phyloP scores from a whole-genome alignment of 345 rosid genomes.

The Bruguiera gymnorhiza region DNA sequence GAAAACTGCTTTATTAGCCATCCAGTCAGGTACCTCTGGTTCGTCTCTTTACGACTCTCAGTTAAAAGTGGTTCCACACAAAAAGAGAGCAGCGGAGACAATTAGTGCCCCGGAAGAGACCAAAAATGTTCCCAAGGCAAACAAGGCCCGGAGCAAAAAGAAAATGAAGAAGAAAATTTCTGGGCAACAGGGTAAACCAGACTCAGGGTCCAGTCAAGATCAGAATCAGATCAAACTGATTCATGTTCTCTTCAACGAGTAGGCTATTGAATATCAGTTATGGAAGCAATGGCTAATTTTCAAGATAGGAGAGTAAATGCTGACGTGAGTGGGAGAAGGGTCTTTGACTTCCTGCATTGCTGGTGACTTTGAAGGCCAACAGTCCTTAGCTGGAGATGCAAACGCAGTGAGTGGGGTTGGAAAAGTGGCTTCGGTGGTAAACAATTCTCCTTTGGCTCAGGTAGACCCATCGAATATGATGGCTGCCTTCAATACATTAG shows the following conservation, averaged over 20 bases:
- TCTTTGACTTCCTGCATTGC: too few species aligned
- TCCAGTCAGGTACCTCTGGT: too few species aligned
- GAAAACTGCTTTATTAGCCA: too few species aligned
- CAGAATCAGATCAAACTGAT: constrained; percentile 17
- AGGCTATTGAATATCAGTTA: constrained; percentile 2
- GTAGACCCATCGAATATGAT: constrained; percentile 21
- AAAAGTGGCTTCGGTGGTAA: not conserved
- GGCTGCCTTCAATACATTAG: constrained; percentile 31
- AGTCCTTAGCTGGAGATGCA: not conserved
- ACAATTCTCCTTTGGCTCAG: constrained; percentile 13
- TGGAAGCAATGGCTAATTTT: not conserved
- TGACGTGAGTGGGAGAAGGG: too few species aligned
- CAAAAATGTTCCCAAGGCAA: too few species aligned
- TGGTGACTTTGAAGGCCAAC: not conserved
- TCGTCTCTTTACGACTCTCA: too few species aligned
- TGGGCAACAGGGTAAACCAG: constrained; percentile 6
- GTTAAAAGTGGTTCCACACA: too few species aligned
- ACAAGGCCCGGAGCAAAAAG: constrained; percentile 42
- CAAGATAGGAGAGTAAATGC: constrained; percentile 5
- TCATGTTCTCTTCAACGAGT: constrained; percentile 12
- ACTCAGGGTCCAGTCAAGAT: constrained; percentile 18
- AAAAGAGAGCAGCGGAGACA: too few species aligned
- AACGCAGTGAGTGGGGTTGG: not conserved
- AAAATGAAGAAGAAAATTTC: constrained; percentile 36
- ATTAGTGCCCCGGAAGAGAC: too few species aligned